phyloP scores from a whole-genome alignment of 768 basidiomycete species.

The Auricularia auricula-judae region DNA sequence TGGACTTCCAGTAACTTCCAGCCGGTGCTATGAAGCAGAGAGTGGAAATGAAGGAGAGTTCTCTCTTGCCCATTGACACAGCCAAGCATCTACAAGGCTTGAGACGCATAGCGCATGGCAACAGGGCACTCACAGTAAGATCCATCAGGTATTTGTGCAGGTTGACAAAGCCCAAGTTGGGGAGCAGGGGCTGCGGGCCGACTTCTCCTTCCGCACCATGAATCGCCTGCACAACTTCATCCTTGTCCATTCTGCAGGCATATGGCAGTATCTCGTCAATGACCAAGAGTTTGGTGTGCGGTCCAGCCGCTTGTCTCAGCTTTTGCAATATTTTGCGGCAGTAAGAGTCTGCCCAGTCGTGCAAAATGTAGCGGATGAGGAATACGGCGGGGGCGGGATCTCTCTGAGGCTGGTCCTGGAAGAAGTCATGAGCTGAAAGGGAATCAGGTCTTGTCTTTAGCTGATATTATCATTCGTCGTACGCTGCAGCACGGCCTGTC shows the following conservation, averaged over 20 bases:
- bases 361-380: conserved; percentile 8
- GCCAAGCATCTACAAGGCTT: too few relatives aligned
- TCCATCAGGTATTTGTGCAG: too few relatives aligned
- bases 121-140: too few relatives aligned
- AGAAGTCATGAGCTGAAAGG: neutral
- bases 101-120: too few relatives aligned
- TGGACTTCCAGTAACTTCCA: too few relatives aligned
- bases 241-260: conserved; percentile 4
- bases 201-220: too few relatives aligned
- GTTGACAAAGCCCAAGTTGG: too few relatives aligned
- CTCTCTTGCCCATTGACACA: too few relatives aligned
- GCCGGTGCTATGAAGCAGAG: too few relatives aligned
- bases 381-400: conserved; percentile 7
- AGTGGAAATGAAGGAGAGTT: too few relatives aligned
- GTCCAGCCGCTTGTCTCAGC: conserved; percentile 3
- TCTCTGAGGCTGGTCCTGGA: neutral
- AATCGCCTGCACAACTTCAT: too few relatives aligned
- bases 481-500: conserved; percentile 6
- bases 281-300: conserved; percentile 7
- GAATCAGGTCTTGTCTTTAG: neutral
- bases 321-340: conserved; percentile 5
- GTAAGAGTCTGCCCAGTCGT: conserved; percentile 10
- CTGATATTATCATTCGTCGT: neutral
- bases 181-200: too few relatives aligned
- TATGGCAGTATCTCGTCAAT: conserved; percentile 6